These are phyloP conservation scores for Phoenix dactylifera DNA, from an alignment of 176 grass and related monocot species.

Conservation along the genomic window DNA sequence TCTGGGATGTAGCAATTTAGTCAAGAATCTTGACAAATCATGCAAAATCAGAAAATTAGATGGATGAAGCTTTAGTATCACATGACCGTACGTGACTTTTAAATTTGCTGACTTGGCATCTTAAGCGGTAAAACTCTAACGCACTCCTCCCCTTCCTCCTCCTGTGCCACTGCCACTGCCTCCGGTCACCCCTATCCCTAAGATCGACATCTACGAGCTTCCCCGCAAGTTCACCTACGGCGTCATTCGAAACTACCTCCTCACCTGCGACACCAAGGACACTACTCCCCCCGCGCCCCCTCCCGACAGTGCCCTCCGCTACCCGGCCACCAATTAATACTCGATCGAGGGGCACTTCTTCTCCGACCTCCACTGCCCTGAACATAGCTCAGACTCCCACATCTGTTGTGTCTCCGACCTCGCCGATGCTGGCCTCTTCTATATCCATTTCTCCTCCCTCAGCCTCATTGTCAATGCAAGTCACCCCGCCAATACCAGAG, in stretches of 20 bases:
- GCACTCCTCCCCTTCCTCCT: neutral
- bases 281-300: neutral
- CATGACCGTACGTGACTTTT: no score
- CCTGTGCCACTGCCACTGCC: neutral
- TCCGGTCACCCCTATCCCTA: neutral
- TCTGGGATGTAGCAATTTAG: no score
- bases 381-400: constrained; percentile 11
- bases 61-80: no score
- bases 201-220: constrained; percentile 68
- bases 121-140: no score
- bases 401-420: constrained; percentile 44
- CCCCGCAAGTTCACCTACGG: constrained; percentile 62
- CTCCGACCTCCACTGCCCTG: constrained; percentile 33
- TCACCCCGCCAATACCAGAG: constrained; percentile 13
- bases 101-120: no score
- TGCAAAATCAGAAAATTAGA: no score
- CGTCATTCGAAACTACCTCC: constrained; percentile 57
- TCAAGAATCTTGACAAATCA: no score
- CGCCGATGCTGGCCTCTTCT: constrained; percentile 69
- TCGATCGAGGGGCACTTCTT: constrained; percentile 80
- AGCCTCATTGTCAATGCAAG: constrained; percentile 88
- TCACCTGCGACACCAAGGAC: constrained; percentile 3
- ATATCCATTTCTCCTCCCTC: constrained; percentile 76
- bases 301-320: constrained; percentile 37
- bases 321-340: constrained; percentile 82